Evolutionary conservation across 179 eudicot genomes (phyloP), one percentile per base, ranked within the genome.

Genomic region (Patellifolia procumbens): DNA sequence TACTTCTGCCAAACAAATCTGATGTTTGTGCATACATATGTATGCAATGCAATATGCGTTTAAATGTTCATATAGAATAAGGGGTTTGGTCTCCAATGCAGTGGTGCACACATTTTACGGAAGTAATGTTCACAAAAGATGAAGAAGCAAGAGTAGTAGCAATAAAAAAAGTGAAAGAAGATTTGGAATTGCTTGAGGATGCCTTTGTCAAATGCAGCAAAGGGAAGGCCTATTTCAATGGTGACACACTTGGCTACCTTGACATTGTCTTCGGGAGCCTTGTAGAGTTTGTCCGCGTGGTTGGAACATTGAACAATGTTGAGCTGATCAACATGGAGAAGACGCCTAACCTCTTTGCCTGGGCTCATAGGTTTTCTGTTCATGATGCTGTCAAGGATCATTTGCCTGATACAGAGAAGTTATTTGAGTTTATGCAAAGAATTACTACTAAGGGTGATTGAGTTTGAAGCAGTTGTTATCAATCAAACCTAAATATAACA

Each of bases 221-320:
- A 29, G 89, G 85, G n/a, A 83, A 83, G 82, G 2, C 68, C 19
- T 86, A 84, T 76, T 86, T 86, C 26, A 80, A 80, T 0, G 88
- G 88, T 0, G 81, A 81, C 46, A 5, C 67, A 19, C 74, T 86
- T 0, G 86, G 83, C 39, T 86, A 65, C 75, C 75, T 83, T 1
- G 88, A 86, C 81, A 83, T 86, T 1, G 81, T 78, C 20, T 46
- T 86, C 2, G 86, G 88, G 2, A 58, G 81, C 74, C 79, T 35
- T 71, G 60, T 86, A 34, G 88, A 78, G 15, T 86, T 86, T 86
- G 1, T 86, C 0, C 55, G 70, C 17, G 83, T 72, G 20, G 42
- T n/a, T 0, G 88, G 81, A 74, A 81, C 53, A 67, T 66, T 10
- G n/a, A 52, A 26, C 62, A n/a, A 61, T 24, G 0, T 74, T 4